Evolutionary conservation across 2,329 filamentous ascomycete genomes (phyloP).

Genomic region (Pyrenophora graminea): DNA sequence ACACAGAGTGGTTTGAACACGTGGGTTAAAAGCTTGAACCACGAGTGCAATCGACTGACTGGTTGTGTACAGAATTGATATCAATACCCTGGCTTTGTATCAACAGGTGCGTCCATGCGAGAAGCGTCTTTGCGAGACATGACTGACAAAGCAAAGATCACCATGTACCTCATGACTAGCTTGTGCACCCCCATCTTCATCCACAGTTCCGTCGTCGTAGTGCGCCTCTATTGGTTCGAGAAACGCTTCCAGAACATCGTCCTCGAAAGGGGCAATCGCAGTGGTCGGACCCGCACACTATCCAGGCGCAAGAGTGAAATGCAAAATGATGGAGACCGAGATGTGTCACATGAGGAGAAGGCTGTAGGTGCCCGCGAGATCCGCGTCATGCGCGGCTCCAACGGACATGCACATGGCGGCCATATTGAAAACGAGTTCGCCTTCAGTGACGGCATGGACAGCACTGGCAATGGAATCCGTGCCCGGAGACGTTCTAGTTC

Average conservation of each 20-base stretch:
- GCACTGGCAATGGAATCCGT: slow-evolving; percentile 17
- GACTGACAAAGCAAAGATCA: slow-evolving; percentile 44
- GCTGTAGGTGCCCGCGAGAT: slow-evolving; percentile 71
- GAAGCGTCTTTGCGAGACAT: background rate
- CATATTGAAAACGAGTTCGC: slow-evolving; percentile 58
- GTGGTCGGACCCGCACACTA: slow-evolving; percentile 65
- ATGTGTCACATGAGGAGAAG: slow-evolving; percentile 56
- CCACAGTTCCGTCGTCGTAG: slow-evolving; percentile 76
- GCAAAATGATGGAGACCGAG: slow-evolving; percentile 52
- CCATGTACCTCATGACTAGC: slow-evolving; percentile 43
- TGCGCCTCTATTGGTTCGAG: slow-evolving; percentile 97
- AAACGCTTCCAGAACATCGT: slow-evolving; percentile 89
- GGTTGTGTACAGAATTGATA: slow-evolving; percentile 49
- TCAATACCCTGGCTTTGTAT: slow-evolving; percentile 53
- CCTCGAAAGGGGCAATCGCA: slow-evolving; percentile 64
- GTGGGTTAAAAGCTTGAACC: slow-evolving; percentile 32
- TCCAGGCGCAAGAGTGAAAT: slow-evolving; percentile 56
- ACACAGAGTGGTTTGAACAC: slow-evolving; percentile 96
- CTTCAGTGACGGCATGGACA: slow-evolving; percentile 53
- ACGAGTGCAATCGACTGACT: slow-evolving; percentile 19
- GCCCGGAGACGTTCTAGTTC: slow-evolving; percentile 12
- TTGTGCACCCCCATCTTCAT: slow-evolving; percentile 50
- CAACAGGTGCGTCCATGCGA: slow-evolving; percentile 47
- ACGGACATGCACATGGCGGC: slow-evolving; percentile 58
- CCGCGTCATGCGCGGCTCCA: slow-evolving; percentile 64